These are phyloP conservation scores for Amanita muscaria DNA, from an alignment of 768 basidiomycete genomes.

Conservation along the genomic window DNA sequence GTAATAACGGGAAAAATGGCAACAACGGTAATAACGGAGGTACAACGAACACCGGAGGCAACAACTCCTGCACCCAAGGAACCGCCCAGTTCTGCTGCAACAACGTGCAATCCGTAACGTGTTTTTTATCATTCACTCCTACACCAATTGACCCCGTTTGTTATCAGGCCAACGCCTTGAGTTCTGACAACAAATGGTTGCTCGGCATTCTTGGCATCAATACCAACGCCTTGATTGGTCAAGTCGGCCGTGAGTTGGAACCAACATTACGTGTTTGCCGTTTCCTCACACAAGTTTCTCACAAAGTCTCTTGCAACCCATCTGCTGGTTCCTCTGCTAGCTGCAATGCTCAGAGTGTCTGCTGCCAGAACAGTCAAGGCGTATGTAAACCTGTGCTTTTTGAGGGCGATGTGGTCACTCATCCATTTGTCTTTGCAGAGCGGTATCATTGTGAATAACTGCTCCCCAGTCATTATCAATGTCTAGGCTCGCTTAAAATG, in stretches of 20 bases:
- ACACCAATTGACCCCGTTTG: too few species aligned
- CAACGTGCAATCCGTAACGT: background rate
- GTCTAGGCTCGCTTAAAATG: too few species aligned
- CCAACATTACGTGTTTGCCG: too few species aligned
- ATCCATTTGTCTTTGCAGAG: too few species aligned
- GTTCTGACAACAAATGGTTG: background rate
- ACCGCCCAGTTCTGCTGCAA: conserved; percentile 1
- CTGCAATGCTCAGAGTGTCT: background rate
- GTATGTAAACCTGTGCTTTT: background rate
- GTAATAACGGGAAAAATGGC: too few species aligned
- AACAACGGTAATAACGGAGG: too few species aligned
- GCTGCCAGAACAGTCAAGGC: background rate
- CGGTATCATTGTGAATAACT: too few species aligned
- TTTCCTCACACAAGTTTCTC: background rate
- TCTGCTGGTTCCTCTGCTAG: background rate
- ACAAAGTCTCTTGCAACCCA: background rate
- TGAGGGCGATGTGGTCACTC: too few species aligned
- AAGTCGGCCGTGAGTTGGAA: conserved; percentile 4
- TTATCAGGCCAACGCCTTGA: background rate
- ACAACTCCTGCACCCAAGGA: background rate
- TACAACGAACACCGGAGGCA: background rate
- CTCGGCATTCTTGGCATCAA: background rate
- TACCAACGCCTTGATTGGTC: background rate
- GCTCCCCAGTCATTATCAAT: too few species aligned
- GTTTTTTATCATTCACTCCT: background rate